Conservation (phyloP, 2,329 filamentous ascomycete species). For the Monosporascus sp. region DNA sequence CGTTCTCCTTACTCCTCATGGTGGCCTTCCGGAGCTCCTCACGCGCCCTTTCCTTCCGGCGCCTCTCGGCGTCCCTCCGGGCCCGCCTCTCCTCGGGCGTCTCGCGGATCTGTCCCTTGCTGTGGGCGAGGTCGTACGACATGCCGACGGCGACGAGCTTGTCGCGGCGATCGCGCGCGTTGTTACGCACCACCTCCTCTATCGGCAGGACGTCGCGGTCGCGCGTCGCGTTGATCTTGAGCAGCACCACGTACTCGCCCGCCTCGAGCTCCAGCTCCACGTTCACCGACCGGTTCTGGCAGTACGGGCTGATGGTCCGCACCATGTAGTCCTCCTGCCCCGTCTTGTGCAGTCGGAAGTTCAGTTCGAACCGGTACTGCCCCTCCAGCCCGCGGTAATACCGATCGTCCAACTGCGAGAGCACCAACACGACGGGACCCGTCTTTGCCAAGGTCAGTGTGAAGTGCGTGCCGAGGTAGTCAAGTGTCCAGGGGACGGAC, state of each 20-base stretch:
- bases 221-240: constrained; percentile 69
- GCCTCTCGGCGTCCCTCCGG: constrained; percentile 39
- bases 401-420: constrained; percentile 52
- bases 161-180: constrained; percentile 58
- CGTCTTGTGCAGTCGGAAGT: constrained; percentile 48
- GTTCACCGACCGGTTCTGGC: constrained; percentile 69
- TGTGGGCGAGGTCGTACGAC: constrained; percentile 66
- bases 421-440: constrained; percentile 48
- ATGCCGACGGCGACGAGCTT: constrained; percentile 69
- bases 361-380: constrained; percentile 49
- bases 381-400: constrained; percentile 54
- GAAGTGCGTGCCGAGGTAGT: constrained; percentile 52
- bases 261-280: constrained; percentile 70
- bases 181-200: constrained; percentile 62
- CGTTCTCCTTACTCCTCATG: constrained; percentile 29
- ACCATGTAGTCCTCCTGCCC: constrained; percentile 49
- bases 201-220: constrained; percentile 43
- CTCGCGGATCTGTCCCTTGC: constrained; percentile 52
- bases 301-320: constrained; percentile 46
- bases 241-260: constrained; percentile 68
- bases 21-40: constrained; percentile 30
- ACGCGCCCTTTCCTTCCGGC: constrained; percentile 36
- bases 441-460: constrained; percentile 42
- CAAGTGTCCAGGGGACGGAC: constrained; percentile 49
- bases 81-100: constrained; percentile 42